Percentiles rank a stretch among this genome's conserved stretches.
Evolutionary conservation across 371 early-diverging fungal genomes (phyloP).

Genomic region (Mucor saturninus): DNA sequence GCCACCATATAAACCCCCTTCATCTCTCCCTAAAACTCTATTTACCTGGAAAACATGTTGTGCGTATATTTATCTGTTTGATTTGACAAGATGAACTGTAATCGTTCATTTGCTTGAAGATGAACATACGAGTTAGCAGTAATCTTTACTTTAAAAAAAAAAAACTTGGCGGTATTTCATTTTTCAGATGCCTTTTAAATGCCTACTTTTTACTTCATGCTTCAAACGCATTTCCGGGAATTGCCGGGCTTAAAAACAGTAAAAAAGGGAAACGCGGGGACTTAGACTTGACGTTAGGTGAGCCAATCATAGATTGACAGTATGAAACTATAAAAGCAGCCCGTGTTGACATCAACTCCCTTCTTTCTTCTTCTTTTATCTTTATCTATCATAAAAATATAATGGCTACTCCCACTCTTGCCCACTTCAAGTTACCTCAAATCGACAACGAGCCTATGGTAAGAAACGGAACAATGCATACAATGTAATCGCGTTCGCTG

Average conservation of each 20-base stretch:
- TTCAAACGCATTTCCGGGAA: conserved; percentile 14
- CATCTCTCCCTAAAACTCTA: too few species aligned
- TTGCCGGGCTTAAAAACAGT: conserved; percentile 12
- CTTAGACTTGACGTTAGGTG: background rate
- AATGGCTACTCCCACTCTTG: conserved; percentile 61
- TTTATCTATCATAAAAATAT: background rate
- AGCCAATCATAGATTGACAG: conserved; percentile 20
- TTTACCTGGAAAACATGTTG: too few species aligned
- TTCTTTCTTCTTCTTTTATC: conserved; percentile 6
- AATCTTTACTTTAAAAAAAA: too few species aligned
- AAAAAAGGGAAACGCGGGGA: conserved; percentile 15
- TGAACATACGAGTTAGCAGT: too few species aligned
- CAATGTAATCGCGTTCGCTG: too few species aligned
- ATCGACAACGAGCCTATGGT: conserved; percentile 92
- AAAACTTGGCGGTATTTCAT: conserved; percentile 1
- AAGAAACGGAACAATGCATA: conserved; percentile 12
- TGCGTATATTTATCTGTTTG: too few species aligned
- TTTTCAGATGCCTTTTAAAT: conserved; percentile 20
- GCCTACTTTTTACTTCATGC: conserved; percentile 10
- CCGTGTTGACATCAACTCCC: background rate
- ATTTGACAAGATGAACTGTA: too few species aligned
- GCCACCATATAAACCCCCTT: too few species aligned
- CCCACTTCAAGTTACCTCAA: conserved; percentile 79
- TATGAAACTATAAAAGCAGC: background rate
- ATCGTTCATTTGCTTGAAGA: too few species aligned